Conservation (phyloP, 1,284 basidiomycete genomes). For the Ganoderma meredithae region DNA sequence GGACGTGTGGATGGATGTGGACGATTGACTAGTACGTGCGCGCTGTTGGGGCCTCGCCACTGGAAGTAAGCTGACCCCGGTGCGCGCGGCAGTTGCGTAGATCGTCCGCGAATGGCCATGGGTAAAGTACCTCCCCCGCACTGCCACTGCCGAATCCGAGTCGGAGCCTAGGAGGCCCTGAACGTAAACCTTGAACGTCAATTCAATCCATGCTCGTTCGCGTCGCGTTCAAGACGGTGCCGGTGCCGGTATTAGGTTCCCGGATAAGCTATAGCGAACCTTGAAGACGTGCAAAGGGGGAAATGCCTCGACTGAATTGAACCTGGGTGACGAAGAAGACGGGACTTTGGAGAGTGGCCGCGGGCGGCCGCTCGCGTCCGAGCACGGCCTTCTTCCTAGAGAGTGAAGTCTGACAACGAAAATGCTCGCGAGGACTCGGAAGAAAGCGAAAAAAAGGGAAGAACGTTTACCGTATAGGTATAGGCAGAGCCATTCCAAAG, state of each 20-base stretch:
- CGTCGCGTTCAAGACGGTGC: not conserved
- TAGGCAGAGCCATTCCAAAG: too few relatives aligned
- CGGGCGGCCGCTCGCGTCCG: not conserved
- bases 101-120: not conserved
- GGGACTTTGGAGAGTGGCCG: not conserved
- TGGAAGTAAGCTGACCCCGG: too few relatives aligned
- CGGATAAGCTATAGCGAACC: not conserved
- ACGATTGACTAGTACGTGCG: not conserved
- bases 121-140: not conserved
- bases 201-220: not conserved
- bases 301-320: not conserved
- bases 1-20: too few relatives aligned
- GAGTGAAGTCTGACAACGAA: not conserved
- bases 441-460: not conserved
- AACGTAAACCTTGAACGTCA: not conserved
- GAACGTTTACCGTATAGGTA: not conserved
- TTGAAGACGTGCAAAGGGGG: not conserved
- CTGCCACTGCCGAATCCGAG: not conserved
- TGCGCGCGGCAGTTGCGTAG: not conserved
- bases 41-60: not conserved
- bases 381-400: not conserved
- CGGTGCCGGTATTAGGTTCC: not conserved
- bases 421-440: too few relatives aligned
- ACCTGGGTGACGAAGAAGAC: not conserved
- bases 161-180: not conserved